Base-by-base conservation (phyloP, 1,139 yeast species). In the Candida tropicalis region DNA sequence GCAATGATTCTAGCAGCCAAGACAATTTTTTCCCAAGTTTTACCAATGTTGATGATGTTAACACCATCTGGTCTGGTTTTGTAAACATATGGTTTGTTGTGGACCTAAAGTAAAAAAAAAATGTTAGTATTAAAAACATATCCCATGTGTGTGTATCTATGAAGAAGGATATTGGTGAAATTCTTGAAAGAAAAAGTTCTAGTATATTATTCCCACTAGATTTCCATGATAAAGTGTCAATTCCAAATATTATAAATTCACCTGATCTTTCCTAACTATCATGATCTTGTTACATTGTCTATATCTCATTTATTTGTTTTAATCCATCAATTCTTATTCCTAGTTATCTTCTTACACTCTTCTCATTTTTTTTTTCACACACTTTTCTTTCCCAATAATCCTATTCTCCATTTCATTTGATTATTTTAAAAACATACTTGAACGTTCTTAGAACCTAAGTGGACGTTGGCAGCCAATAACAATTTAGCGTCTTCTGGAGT, bases 1-100 rank as follows among this genome's bases (percentile, higher is more conserved):
- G 98, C 99, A 70, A 95, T 91, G 79, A 91, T 88, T 82, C 98
- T 93, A 66, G 99, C 99, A 70, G 99, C 99, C 73, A 95, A 84
- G 59, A 93, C 98, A 75, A 95, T 88, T 84, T 95, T 95, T 84
- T 95, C 98, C 99, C 99, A 93, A 68, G 99, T 95, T 84, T 93
- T 93, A 81, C 95, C 93, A 70, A 93, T 81, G 91, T 93, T 89
- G 78, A 95, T 90, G 66, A 95, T 81, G 83, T 89, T 90, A 68
- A 95, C 97, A 84, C 99, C 99, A 76, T 95, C 99, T 78, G 97
- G 95, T 83, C 99, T 91, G 78, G 97, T 87, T 81, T 90, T 88
- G 93, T 82, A 89, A 68, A 95, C 97, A 87, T 95, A 95, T 76
- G 97, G 93, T 79, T 89, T 93, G 88, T 93, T 95, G 91, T 91